phyloP scores from a whole-genome alignment of 192 early-diverging fungal genomes.

The Jimgerdemannia lactiflua region DNA sequence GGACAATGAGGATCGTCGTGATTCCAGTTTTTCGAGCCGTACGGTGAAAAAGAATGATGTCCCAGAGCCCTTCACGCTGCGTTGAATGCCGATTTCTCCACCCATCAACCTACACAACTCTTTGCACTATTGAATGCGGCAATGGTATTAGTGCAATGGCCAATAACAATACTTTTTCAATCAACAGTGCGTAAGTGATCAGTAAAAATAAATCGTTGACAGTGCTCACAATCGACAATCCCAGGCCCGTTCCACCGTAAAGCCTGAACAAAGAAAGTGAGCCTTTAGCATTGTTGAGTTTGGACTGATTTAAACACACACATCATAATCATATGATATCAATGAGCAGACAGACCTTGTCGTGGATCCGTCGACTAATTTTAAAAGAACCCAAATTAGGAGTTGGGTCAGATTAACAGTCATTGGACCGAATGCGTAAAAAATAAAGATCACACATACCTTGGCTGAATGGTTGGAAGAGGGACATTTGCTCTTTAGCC shows the following conservation, averaged over 20 bases:
- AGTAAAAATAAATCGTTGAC: neutral
- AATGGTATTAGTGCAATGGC: no score
- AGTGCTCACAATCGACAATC: slow-evolving; percentile 45
- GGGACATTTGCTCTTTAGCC: neutral
- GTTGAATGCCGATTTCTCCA: neutral
- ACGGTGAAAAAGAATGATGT: neutral
- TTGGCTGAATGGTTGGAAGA: neutral
- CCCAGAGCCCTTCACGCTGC: neutral
- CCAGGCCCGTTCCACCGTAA: slow-evolving; percentile 46
- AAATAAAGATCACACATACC: neutral
- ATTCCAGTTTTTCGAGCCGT: neutral
- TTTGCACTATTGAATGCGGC: neutral
- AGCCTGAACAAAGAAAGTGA: neutral
- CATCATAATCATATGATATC: neutral
- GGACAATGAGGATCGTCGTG: neutral
- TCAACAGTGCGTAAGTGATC: neutral
- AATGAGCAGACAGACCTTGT: neutral
- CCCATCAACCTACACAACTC: neutral
- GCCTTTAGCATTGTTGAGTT: no score
- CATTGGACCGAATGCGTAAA: no score
- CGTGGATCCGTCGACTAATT: neutral
- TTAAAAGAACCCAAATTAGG: neutral
- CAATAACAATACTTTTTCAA: no score
- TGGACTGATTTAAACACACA: no score
- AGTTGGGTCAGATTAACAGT: neutral